Base-by-base conservation (phyloP, 768 basidiomycete species). In the Russula griseocarnosa region DNA sequence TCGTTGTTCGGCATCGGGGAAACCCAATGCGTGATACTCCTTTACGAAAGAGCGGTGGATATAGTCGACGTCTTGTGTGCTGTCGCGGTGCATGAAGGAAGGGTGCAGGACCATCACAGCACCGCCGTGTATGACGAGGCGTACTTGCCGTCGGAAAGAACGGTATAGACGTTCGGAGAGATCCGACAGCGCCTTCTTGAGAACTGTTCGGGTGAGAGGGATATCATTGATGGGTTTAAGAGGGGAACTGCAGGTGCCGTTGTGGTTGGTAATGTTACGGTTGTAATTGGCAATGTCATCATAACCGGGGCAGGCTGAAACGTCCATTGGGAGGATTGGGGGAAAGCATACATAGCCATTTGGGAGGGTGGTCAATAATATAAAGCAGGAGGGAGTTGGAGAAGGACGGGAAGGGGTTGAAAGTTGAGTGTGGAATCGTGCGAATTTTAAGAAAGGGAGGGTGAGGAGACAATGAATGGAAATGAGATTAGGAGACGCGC, bases 71-170 rank as follows among this genome's bases (percentile, higher is more conserved):
- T 90, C 87, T 36, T 85, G 78, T 0, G 88, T 90, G 20, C 78
- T 80, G 53, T 85, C 78, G 20, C 73, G 67, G 76, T 75, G 30
- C 74, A 76, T 60, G 76, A 76, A 60, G 60, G 70, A 58, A 70
- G 77, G 78, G 52, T 90, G 86, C 1, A 90, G 78, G 26, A 90
- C 79, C 86, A 89, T 88, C 60, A 86, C 86, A 0, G 86, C 87
- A 0, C 88, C 88, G 24, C 88, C 88, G 62, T 90, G 88, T 0
- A 87, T 77, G 54, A 88, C 83, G 20, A 90, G 78, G 7, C 83
- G 80, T 4, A 89, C 77, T 40, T 79, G 80, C 38, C 71, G 71
- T n/a, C 77, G 76, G 69, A 88, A 88, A 7, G 72, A 73, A 1
- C 70, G 66, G 14, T 77, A 71, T 1, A 85, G 74, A 14, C 80